Conservation (phyloP, 805 yeast species). For the Pichia ethanolica region DNA sequence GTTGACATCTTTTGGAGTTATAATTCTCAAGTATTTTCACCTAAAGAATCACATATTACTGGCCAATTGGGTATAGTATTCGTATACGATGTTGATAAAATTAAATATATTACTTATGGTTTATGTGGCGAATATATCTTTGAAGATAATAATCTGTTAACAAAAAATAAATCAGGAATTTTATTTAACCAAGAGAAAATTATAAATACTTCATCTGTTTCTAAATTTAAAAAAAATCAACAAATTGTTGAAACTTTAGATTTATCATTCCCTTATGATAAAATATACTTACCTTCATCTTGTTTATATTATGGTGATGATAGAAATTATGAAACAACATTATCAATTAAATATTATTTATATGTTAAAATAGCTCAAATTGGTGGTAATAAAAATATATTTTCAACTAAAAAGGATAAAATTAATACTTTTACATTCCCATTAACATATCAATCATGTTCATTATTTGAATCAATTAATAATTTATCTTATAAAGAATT, state of each 20-base stretch:
- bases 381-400: background rate
- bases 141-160: background rate
- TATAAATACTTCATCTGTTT: background rate
- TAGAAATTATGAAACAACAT: background rate
- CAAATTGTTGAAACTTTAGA: background rate
- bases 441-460: background rate
- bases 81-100: background rate
- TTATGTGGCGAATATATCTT: background rate
- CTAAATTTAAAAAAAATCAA: background rate
- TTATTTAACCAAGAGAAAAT: background rate
- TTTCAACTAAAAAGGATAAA: background rate
- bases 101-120: background rate
- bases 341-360: background rate
- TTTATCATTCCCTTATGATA: conserved; percentile 1
- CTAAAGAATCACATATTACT: background rate
- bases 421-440: background rate
- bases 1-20: background rate
- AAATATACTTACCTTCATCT: conserved; percentile 1
- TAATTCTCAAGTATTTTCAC: conserved; percentile 1
- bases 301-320: conserved; percentile 1
- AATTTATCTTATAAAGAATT: background rate
- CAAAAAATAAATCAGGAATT: background rate
- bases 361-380: background rate
- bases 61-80: background rate
- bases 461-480: background rate